Evolutionary conservation across 2,329 filamentous ascomycete species (phyloP).

Genomic region (Aspergillus floridensis): DNA sequence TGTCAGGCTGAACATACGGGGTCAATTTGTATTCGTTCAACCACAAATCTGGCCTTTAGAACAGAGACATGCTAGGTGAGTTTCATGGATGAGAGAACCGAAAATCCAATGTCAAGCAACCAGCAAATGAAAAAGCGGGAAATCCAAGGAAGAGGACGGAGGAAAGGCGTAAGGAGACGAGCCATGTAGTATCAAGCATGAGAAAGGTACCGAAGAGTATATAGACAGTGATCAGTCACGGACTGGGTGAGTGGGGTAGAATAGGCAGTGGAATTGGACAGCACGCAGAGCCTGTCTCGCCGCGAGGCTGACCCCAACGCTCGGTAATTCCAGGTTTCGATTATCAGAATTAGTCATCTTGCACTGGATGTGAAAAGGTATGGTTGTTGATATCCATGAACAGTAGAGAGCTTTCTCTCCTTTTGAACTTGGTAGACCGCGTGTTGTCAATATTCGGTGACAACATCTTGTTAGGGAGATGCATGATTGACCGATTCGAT

Average conservation of each 20-base stretch:
- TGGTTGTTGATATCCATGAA: conserved; percentile 42
- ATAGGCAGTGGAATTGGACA: neutral
- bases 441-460: conserved; percentile 36
- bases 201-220: neutral
- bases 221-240: neutral
- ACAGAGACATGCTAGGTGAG: neutral
- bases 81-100: neutral
- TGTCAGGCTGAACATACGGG: neutral
- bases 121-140: neutral
- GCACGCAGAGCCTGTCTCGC: too few relatives aligned
- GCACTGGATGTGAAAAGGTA: conserved; percentile 23
- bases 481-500: conserved; percentile 21
- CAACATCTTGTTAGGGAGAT: conserved; percentile 42
- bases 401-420: conserved; percentile 50
- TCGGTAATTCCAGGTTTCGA: too few relatives aligned
- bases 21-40: conserved; percentile 29
- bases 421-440: conserved; percentile 43
- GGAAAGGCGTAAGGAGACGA: neutral
- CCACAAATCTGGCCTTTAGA: conserved; percentile 5
- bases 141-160: neutral
- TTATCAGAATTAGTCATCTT: conserved; percentile 16
- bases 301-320: too few relatives aligned
- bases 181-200: neutral
- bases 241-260: neutral
- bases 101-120: neutral